Evolutionary conservation across 331 rosid species (phyloP).

Genomic region (Quercus phellos): DNA sequence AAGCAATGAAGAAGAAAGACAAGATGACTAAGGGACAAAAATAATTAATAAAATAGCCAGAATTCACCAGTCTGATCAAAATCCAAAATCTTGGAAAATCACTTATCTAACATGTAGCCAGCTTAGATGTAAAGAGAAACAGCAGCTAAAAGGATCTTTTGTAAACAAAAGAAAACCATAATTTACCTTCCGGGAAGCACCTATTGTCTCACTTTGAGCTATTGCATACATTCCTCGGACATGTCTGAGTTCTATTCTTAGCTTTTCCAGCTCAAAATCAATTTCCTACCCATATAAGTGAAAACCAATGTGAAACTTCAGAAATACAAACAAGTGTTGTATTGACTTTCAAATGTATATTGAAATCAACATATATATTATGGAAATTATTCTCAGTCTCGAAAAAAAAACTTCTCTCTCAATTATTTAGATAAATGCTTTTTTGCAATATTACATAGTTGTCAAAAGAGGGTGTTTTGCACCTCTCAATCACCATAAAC

Average conservation of each 20-base stretch:
- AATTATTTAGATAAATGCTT: neutral
- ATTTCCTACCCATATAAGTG: conserved; percentile 48
- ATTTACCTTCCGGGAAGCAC: conserved; percentile 71
- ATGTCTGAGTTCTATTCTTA: conserved; percentile 82
- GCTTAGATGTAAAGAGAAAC: conserved; percentile 7
- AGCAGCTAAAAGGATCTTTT: conserved; percentile 6
- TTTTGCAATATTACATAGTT: neutral
- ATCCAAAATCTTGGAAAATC: neutral
- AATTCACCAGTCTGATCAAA: neutral
- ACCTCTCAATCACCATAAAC: neutral
- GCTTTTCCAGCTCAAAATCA: conserved; percentile 73
- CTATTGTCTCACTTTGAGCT: conserved; percentile 67
- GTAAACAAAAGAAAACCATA: conserved; percentile 11
- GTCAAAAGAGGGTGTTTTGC: neutral
- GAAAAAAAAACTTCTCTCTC: neutral
- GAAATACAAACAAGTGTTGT: neutral
- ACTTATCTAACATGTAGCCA: neutral
- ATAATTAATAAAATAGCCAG: neutral
- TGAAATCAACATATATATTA: neutral
- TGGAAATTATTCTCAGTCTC: neutral
- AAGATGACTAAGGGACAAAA: neutral
- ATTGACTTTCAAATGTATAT: neutral
- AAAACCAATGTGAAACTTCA: conserved; percentile 10
- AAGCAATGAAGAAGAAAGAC: neutral
- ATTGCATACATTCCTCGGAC: conserved; percentile 79